Evolutionary conservation across 208 protist genomes (phyloP).

Genomic region (Novymonas esmeraldas): DNA sequence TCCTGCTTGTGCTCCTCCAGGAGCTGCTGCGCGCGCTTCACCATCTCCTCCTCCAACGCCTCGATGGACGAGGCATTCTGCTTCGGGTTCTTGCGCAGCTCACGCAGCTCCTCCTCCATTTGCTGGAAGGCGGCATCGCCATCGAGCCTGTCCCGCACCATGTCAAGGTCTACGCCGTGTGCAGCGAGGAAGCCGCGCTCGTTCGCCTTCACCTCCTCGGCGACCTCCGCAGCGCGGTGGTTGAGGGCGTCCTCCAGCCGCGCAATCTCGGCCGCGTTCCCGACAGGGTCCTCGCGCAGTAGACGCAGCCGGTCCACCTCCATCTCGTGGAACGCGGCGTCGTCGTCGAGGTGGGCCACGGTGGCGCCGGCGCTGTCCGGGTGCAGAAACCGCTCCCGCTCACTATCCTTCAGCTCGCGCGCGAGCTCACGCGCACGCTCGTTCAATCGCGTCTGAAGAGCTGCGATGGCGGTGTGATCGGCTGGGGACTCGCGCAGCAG

Average conservation of each 20-base stretch:
- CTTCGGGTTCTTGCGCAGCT: constrained; percentile 40
- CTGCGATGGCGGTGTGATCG: constrained; percentile 17
- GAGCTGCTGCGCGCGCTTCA: constrained; percentile 18
- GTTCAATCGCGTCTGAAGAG: constrained; percentile 45
- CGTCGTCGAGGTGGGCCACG: constrained; percentile 36
- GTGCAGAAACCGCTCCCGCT: constrained; percentile 37
- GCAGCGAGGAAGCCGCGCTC: constrained; percentile 49
- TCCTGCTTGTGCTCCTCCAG: constrained; percentile 11
- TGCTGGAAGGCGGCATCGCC: constrained; percentile 24
- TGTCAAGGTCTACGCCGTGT: constrained; percentile 21
- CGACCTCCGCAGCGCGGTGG: constrained; percentile 38
- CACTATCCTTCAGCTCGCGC: constrained; percentile 33
- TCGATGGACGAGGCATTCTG: constrained; percentile 39
- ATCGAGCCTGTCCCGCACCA: constrained; percentile 34
- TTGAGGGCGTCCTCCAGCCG: constrained; percentile 44
- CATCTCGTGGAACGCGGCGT: constrained; percentile 57
- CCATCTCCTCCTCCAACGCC: constrained; percentile 48
- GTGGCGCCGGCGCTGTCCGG: constrained; percentile 2
- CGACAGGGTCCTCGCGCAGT: constrained; percentile 13
- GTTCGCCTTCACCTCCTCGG: constrained; percentile 20
- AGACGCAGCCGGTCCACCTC: constrained; percentile 44
- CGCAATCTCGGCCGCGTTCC: constrained; percentile 18
- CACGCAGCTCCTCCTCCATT: constrained; percentile 41
- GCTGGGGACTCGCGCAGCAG: constrained; percentile 17
- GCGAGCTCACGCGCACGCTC: constrained; percentile 48